A percentile compares a stretch with the other conserved stretches of the same genome.
These are phyloP conservation scores for Penicillium macrosclerotiorum DNA, from an alignment of 495 filamentous ascomycete genomes.

Conservation along the genomic window DNA sequence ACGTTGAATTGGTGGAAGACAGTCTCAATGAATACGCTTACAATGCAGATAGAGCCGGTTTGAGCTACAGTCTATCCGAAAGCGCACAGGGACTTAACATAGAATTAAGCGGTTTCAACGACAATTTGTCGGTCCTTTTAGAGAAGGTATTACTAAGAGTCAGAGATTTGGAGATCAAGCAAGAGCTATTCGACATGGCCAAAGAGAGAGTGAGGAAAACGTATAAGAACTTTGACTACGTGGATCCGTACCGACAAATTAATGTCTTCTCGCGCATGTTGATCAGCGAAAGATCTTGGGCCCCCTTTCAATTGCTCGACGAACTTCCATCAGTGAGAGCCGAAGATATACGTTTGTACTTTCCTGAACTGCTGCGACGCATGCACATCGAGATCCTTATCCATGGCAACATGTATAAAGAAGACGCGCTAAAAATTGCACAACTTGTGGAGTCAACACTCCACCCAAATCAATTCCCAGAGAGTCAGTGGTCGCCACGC, in stretches of 20 bases:
- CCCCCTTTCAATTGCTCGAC: slow-evolving; percentile 75
- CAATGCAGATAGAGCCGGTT: slow-evolving; percentile 88
- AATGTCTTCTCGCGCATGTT: slow-evolving; percentile 80
- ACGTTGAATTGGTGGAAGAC: slow-evolving; percentile 84
- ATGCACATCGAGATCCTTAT: slow-evolving; percentile 83
- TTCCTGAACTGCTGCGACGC: slow-evolving; percentile 76
- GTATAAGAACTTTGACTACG: slow-evolving; percentile 81
- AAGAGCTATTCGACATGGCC: slow-evolving; percentile 85
- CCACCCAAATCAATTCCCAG: slow-evolving; percentile 69
- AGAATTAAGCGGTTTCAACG: slow-evolving; percentile 86
- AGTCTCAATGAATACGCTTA: slow-evolving; percentile 93
- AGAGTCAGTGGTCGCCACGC: slow-evolving; percentile 74
- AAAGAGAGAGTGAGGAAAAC: slow-evolving; percentile 77
- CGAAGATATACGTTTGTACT: slow-evolving; percentile 73
- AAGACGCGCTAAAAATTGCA: slow-evolving; percentile 86
- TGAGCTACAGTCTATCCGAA: slow-evolving; percentile 75
- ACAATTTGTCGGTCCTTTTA: slow-evolving; percentile 87
- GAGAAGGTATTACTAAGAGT: slow-evolving; percentile 89
- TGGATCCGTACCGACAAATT: slow-evolving; percentile 86
- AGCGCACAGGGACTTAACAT: slow-evolving; percentile 74
- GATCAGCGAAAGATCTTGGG: slow-evolving; percentile 68
- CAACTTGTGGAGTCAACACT: slow-evolving; percentile 76
- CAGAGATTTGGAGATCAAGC: slow-evolving; percentile 76
- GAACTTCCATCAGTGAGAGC: slow-evolving; percentile 73
- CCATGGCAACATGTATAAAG: slow-evolving; percentile 94